Evolutionary conservation across 164 flowering plant species (phyloP).

Genomic region (Macadamia integrifolia): DNA sequence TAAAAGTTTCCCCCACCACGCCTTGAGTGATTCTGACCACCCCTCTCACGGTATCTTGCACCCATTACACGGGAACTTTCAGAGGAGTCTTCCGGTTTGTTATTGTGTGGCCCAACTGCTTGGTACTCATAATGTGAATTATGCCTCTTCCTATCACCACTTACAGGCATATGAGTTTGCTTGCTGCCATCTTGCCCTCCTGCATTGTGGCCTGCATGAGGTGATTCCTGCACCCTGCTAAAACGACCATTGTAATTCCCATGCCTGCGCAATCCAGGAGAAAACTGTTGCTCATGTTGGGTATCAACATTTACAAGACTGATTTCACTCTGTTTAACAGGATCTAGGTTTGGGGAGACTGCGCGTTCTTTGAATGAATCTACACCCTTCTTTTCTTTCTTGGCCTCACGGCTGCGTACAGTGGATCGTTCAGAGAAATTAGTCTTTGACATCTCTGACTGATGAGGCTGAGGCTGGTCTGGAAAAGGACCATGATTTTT

Average conservation of each 20-base stretch:
- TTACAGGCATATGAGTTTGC: conserved; percentile 37
- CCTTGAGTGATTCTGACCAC: conserved; percentile 44
- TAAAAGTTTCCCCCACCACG: conserved; percentile 44
- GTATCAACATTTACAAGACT: conserved; percentile 21
- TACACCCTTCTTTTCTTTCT: conserved; percentile 34
- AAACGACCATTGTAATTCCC: conserved; percentile 44
- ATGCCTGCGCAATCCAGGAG: conserved; percentile 46
- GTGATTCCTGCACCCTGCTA: conserved; percentile 37
- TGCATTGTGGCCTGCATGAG: conserved; percentile 44
- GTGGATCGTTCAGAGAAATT: conserved; percentile 19
- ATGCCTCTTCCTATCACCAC: conserved; percentile 49
- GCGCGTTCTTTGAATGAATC: conserved; percentile 31
- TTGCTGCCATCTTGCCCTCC: conserved; percentile 35
- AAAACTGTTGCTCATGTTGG: conserved; percentile 30
- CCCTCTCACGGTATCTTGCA: conserved; percentile 51
- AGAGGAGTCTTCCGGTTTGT: conserved; percentile 22
- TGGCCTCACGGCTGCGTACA: conserved; percentile 25
- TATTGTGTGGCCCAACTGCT: conserved; percentile 48
- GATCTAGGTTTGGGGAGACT: conserved; percentile 26
- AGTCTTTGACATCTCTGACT: conserved; percentile 13
- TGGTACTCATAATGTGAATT: conserved; percentile 70
- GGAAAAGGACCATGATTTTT: conserved; percentile 10
- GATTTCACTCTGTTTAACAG: conserved; percentile 20
- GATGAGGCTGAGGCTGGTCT: conserved; percentile 21
- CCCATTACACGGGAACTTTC: conserved; percentile 34